Evolutionary conservation across 75 land plant species (phyloP).

Genomic region (Pinus albicaulis): DNA sequence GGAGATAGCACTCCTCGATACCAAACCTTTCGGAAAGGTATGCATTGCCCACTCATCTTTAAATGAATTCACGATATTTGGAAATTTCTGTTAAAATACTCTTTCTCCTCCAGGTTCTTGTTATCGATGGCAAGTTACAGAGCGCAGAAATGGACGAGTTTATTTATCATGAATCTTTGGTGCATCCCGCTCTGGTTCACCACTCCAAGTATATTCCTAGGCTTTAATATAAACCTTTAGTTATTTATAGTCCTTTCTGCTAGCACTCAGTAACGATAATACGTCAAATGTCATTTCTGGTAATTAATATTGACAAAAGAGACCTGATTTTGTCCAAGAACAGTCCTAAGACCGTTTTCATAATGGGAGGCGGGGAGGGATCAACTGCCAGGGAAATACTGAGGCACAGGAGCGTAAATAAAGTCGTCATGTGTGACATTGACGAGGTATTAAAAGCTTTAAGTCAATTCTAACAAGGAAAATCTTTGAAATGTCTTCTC

Average conservation of each 20-base stretch:
- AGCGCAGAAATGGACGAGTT: constrained; percentile 58
- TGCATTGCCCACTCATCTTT: neutral
- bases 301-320: neutral
- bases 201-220: constrained; percentile 24
- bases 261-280: neutral
- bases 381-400: constrained; percentile 52
- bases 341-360: constrained; percentile 47
- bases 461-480: neutral
- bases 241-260: neutral
- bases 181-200: constrained; percentile 53
- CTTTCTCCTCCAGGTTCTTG: constrained; percentile 22
- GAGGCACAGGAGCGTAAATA: constrained; percentile 34
- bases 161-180: constrained; percentile 50
- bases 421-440: constrained; percentile 61
- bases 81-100: neutral
- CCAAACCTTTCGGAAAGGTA: constrained; percentile 69
- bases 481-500: too few species aligned
- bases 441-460: constrained; percentile 27
- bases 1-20: constrained; percentile 61
- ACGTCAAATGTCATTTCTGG: neutral
- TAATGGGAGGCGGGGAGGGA: constrained; percentile 60
- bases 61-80: neutral
- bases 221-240: neutral
- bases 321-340: neutral
- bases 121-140: constrained; percentile 50